Evolutionary conservation across 805 yeast genomes (phyloP), one percentile per base, ranked within the genome.

Genomic region (Monosporozyma yasuniensis): DNA sequence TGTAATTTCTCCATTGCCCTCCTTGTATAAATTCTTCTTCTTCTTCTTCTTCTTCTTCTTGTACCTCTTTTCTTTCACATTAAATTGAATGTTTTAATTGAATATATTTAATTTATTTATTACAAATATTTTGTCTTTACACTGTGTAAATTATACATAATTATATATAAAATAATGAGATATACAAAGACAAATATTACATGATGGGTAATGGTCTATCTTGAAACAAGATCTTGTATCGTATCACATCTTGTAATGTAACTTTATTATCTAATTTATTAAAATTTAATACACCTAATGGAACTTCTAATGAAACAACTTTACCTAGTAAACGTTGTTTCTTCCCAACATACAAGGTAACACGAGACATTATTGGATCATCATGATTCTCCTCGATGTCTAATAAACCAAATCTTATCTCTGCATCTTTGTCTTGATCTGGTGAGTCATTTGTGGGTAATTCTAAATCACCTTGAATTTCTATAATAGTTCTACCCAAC

Each of bases 121-220:
- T 37, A 18, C 35, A 32, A 32, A 37, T 19, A n/a, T 37, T 18
- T 38, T 21, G 25, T 38, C 42, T 38, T 38, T 38, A 39, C 12
- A 25, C 27, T 4, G 8, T 19, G 25, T 4, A 11, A 2, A 39
- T 21, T 4, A 39, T 21, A 39, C 9, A n/a, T 22, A 27, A 4
- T 14, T 28, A 44, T 44, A 7, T 44, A 44, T 32, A 27, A 11
- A 30, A n/a, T 10, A n/a, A 6, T 30, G 39, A n/a, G 5, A 32
- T 32, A 14, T 14, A 32, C 8, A 32, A 14, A 4, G 16, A 11
- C 16, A 32, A 12, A 12, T 12, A 16, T 70, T 61, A 83, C 90
- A 84, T 84, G 46, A 84, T 80, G 4, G 95, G 95, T 47, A 86
- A 68, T 0, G 95, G 93, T 54, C 95, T 72, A 38, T 78, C 77